Percentiles rank a stretch among this genome's conserved stretches.
Conservation (phyloP, 352 stramenopile species). For the Blastocystis sp. region DNA sequence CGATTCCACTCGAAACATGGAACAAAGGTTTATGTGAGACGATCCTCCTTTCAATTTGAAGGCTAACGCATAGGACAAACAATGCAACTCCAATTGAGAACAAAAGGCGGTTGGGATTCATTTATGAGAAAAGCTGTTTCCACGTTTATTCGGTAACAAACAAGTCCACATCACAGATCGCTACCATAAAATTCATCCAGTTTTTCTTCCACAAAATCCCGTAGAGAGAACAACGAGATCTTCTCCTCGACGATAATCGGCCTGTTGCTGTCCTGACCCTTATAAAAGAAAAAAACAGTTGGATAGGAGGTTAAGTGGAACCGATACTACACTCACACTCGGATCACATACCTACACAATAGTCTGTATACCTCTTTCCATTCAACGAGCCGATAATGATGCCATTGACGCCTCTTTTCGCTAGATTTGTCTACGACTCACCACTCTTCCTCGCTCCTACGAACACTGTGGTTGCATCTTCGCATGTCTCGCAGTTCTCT, state of each 20-base stretch:
- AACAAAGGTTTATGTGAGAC: neutral
- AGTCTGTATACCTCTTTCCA: neutral
- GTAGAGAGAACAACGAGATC: neutral
- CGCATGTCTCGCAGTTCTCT: neutral
- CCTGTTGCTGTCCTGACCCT: neutral
- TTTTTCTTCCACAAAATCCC: conserved; percentile 18
- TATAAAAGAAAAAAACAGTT: conserved; percentile 25
- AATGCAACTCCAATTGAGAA: neutral
- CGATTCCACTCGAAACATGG: neutral
- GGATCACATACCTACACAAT: neutral
- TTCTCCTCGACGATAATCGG: neutral
- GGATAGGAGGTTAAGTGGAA: neutral
- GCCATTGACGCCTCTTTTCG: conserved; percentile 3
- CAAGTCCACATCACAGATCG: neutral
- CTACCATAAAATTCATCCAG: conserved; percentile 41
- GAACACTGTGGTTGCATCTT: neutral
- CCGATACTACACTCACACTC: neutral
- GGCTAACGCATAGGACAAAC: neutral
- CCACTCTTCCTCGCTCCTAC: neutral
- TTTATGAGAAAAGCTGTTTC: neutral
- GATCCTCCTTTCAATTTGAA: neutral
- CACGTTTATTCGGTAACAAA: neutral
- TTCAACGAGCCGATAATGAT: conserved; percentile 3
- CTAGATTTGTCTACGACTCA: neutral
- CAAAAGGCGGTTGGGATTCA: neutral